Evolutionary conservation across 345 rosid species (phyloP).

Genomic region (Geranium brycei): DNA sequence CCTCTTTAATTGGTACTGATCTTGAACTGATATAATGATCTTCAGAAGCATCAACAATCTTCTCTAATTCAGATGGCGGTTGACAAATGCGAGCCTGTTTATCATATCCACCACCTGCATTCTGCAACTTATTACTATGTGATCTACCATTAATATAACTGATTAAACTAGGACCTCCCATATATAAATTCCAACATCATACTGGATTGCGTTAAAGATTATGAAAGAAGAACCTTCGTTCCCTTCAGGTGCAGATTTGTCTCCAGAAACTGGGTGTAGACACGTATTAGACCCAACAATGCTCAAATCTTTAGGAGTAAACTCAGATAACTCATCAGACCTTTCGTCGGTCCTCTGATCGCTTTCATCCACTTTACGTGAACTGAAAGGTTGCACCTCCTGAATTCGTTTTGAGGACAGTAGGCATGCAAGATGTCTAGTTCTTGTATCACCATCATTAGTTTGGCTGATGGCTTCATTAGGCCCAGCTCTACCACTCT

Average conservation of each 20-base stretch:
- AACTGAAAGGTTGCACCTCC: not conserved
- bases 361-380: conserved; percentile 6
- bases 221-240: not conserved
- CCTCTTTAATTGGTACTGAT: not conserved
- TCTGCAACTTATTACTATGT: conserved; percentile 12
- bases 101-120: conserved; percentile 9
- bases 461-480: not conserved
- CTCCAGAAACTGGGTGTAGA: not conserved
- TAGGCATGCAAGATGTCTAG: not conserved
- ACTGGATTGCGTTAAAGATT: not conserved
- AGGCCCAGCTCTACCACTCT: conserved; percentile 1
- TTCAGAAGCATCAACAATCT: conserved; percentile 2
- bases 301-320: not conserved
- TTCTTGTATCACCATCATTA: conserved; percentile 4
- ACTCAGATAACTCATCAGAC: conserved; percentile 2
- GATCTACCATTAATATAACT: not conserved
- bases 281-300: too few relatives aligned
- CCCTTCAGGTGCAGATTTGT: conserved; percentile 8
- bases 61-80: too few relatives aligned
- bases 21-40: conserved; percentile 4
- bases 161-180: not conserved
- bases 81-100: too few relatives aligned
- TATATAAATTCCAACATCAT: not conserved
- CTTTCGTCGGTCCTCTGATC: not conserved
- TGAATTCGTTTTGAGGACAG: conserved; percentile 1